These are phyloP conservation scores for Buddleja alternifolia DNA, from an alignment of 257 asterid genomes.

Conservation along the genomic window DNA sequence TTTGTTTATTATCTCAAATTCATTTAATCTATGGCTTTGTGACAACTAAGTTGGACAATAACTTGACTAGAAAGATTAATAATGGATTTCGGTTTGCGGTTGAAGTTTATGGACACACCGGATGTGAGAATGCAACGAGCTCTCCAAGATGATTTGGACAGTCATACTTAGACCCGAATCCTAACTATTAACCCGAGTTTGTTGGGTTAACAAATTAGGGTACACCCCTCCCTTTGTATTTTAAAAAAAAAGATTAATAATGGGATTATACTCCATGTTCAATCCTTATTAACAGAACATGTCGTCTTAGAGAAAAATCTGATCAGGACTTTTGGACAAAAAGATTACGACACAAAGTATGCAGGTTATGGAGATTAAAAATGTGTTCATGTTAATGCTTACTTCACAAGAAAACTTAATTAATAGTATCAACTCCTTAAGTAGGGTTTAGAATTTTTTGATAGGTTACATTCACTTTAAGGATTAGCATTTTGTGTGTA, in stretches of 20 bases:
- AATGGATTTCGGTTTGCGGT: too few species aligned
- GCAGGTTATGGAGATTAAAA: conserved; percentile 1
- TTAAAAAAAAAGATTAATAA: too few species aligned
- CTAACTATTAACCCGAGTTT: too few species aligned
- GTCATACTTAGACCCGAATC: too few species aligned
- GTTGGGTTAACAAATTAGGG: too few species aligned
- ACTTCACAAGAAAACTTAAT: neutral
- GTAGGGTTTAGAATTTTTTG: neutral
- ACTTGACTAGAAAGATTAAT: conserved; percentile 62
- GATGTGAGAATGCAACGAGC: too few species aligned
- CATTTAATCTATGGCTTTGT: conserved; percentile 39
- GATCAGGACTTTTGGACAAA: conserved; percentile 17
- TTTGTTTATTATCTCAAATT: conserved; percentile 37
- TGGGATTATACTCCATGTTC: conserved; percentile 38
- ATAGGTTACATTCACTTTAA: too few species aligned
- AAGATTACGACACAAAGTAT: conserved; percentile 32
- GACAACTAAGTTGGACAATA: conserved; percentile 41
- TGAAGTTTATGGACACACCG: too few species aligned
- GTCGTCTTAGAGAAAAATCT: conserved; percentile 32
- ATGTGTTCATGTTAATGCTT: conserved; percentile 27
- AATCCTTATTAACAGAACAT: conserved; percentile 30
- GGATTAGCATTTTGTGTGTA: too few species aligned
- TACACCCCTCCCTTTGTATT: too few species aligned
- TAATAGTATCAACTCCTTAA: neutral
- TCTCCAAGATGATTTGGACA: too few species aligned